Evolutionary conservation across 768 basidiomycete genomes (phyloP).

Genomic region (Lactarius quietus): DNA sequence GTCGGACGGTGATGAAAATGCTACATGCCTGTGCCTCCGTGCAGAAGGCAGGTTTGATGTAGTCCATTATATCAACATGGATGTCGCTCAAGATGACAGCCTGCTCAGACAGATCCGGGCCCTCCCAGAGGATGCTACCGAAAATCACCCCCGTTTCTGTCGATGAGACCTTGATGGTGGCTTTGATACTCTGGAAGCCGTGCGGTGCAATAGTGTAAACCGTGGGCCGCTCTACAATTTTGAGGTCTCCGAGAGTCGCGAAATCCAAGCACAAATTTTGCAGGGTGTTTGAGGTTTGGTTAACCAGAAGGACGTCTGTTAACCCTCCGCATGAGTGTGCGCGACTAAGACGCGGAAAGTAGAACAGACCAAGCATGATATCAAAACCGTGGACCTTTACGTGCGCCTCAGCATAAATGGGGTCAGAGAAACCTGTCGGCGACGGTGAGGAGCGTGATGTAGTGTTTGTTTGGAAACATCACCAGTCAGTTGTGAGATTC

Average conservation of each 20-base stretch:
- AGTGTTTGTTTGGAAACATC: constrained; percentile 22
- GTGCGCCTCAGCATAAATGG: constrained; percentile 96
- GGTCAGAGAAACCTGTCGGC: constrained; percentile 85
- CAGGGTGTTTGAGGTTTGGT: constrained; percentile 89
- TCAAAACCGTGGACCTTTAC: constrained; percentile 98
- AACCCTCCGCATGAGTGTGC: constrained; percentile 1
- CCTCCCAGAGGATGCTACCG: constrained; percentile 96
- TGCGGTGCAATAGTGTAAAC: constrained; percentile 94
- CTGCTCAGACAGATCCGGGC: constrained; percentile 78
- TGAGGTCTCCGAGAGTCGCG: constrained; percentile 94
- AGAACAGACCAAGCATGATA: constrained; percentile 72
- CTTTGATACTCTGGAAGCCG: constrained; percentile 97
- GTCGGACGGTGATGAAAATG: background rate
- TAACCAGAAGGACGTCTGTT: constrained; percentile 90
- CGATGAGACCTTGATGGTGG: constrained; percentile 97
- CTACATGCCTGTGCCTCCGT: constrained; percentile 83
- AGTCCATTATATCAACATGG: constrained; percentile 98
- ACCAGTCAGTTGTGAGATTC: constrained; percentile 93
- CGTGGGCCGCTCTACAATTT: constrained; percentile 93
- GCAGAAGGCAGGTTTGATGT: constrained; percentile 94
- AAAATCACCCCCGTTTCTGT: constrained; percentile 99
- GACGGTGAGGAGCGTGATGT: constrained; percentile 6
- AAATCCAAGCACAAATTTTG: constrained; percentile 98
- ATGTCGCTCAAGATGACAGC: constrained; percentile 96
- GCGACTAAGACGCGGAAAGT: background rate